Evolutionary conservation across 164 flowering plant genomes (phyloP).

Genomic region (Euptelea pleiosperma): DNA sequence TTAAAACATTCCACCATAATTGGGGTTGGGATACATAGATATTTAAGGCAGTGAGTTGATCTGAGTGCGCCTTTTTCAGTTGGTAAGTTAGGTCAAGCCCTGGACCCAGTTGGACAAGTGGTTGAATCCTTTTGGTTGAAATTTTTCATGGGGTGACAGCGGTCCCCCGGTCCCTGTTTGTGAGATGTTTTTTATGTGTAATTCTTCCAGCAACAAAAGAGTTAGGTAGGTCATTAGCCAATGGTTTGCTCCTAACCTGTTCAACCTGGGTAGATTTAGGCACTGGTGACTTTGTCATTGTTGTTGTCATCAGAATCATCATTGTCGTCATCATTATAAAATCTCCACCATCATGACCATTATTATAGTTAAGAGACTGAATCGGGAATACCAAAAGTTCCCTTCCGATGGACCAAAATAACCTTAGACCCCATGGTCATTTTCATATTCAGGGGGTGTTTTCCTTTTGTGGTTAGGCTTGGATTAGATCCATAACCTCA

Average conservation of each 20-base stretch:
- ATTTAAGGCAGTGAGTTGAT: not conserved
- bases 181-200: not conserved
- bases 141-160: too few species aligned
- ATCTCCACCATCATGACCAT: not conserved
- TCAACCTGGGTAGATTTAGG: not conserved
- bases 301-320: slow-evolving; percentile 9
- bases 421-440: not conserved
- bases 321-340: slow-evolving; percentile 1
- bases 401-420: not conserved
- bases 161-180: not conserved
- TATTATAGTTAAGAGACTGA: not conserved
- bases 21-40: not conserved
- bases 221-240: slow-evolving; percentile 9
- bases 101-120: too few species aligned
- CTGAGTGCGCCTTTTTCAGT: not conserved
- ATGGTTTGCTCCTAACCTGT: not conserved
- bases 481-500: not conserved
- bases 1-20: not conserved
- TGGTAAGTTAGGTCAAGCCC: too few species aligned
- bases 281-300: slow-evolving; percentile 1
- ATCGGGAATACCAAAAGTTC: slow-evolving; percentile 1
- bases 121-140: too few species aligned
- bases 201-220: slow-evolving; percentile 2
- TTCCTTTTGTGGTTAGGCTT: not conserved
- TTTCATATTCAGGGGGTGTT: not conserved